A percentile compares a stretch with the other conserved stretches of the same genome.
Evolutionary conservation across 371 early-diverging fungal genomes (phyloP).

Genomic region (Amoeboaphelidium occidentale): DNA sequence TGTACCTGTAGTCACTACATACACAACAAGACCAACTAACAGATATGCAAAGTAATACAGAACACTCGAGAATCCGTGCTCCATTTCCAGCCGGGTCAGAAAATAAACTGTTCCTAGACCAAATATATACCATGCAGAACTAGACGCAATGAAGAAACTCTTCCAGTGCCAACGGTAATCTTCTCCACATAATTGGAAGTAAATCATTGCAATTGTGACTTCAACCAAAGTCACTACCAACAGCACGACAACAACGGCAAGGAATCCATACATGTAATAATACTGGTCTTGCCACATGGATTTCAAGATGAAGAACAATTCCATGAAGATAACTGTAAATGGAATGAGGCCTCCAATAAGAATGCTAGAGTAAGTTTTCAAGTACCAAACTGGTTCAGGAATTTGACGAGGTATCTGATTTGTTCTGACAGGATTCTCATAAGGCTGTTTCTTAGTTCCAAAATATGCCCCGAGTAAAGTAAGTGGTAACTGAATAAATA

Average conservation of each 20-base stretch:
- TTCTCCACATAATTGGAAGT: constrained; percentile 4
- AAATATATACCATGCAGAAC: constrained; percentile 2
- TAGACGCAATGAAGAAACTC: not conserved
- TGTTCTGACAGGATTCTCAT: constrained; percentile 3
- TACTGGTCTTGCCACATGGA: constrained; percentile 4
- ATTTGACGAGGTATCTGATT: constrained; percentile 6
- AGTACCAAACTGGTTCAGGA: constrained; percentile 1
- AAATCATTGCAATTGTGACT: constrained; percentile 3
- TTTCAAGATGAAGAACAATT: constrained; percentile 3
- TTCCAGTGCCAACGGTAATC: constrained; percentile 3
- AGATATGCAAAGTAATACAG: not conserved
- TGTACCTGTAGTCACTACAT: constrained; percentile 1
- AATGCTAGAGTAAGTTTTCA: not conserved
- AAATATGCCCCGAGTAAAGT: constrained; percentile 2
- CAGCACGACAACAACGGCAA: constrained; percentile 1
- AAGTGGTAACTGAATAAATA: constrained; percentile 2
- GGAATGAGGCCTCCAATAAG: constrained; percentile 1
- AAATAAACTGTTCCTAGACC: not conserved
- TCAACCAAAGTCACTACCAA: constrained; percentile 2
- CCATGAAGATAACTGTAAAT: constrained; percentile 3
- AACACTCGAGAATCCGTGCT: not conserved
- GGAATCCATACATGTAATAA: constrained; percentile 6
- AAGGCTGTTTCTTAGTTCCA: constrained; percentile 1
- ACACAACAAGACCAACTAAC: not conserved
- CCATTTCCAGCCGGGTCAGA: not conserved